Evolutionary conservation across 352 stramenopile genomes (phyloP).

Genomic region (Phytopythium ostracodes): DNA sequence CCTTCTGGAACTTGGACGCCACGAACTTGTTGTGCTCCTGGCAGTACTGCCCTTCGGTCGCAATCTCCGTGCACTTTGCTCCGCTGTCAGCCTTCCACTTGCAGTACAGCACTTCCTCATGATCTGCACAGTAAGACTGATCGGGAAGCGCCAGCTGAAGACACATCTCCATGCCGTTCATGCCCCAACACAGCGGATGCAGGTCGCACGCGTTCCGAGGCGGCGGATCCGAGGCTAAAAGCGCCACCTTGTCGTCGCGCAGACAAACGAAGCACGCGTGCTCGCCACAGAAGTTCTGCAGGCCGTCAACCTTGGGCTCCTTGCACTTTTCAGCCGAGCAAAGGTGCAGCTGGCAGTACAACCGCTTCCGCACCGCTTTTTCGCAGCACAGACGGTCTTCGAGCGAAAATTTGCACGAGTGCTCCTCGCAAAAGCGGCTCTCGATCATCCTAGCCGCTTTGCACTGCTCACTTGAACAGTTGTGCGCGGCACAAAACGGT

Average conservation of each 20-base stretch:
- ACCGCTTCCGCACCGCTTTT: slow-evolving; percentile 17
- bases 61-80: slow-evolving; percentile 26
- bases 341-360: slow-evolving; percentile 45
- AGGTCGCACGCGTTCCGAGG: slow-evolving; percentile 50
- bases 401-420: slow-evolving; percentile 28
- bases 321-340: slow-evolving; percentile 37
- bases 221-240: slow-evolving; percentile 27
- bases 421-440: slow-evolving; percentile 26
- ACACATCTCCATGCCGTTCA: slow-evolving; percentile 27
- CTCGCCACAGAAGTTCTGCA: slow-evolving; percentile 38
- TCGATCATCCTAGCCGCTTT: slow-evolving; percentile 18
- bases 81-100: slow-evolving; percentile 23
- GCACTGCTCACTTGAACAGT: slow-evolving; percentile 32
- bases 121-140: slow-evolving; percentile 41
- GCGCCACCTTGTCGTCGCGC: slow-evolving; percentile 9
- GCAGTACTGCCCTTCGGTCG: slow-evolving; percentile 31
- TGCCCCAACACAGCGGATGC: slow-evolving; percentile 50
- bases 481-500: slow-evolving; percentile 33
- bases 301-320: slow-evolving; percentile 18
- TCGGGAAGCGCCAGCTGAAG: slow-evolving; percentile 23
- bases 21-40: slow-evolving; percentile 16
- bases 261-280: slow-evolving; percentile 67
- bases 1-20: background rate
- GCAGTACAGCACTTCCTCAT: slow-evolving; percentile 24
- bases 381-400: slow-evolving; percentile 24